Evolutionary conservation across 139 green algal species (phyloP), one percentile per base, ranked within the genome.

Genomic region (Picochlorum sp.): DNA sequence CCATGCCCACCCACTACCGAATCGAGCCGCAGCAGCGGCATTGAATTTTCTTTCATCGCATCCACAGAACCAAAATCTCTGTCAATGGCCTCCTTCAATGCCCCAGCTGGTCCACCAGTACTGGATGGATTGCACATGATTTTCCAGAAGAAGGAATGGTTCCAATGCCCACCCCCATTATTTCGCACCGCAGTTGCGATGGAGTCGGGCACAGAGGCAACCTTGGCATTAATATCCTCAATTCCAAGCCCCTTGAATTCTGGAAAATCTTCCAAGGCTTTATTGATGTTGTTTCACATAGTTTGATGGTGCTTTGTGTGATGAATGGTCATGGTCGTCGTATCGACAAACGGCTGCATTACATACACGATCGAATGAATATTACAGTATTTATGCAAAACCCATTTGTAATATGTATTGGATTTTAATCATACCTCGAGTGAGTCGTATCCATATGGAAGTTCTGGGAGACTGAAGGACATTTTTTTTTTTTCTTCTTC

Each of bases 1-100:
- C 88, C 88, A 95, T 1, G 87, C 88, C 88, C 87, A 94, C 30
- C 88, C 88, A 54, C 69, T 83, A 45, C 88, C 88, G 71, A 94
- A 94, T 63, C 83, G 75, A 2, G 32, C 66, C 2, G 86, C 81
- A 15, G 71, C 84, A 13, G 87, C 82, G 4, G 75, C 73, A 70
- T 91, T 91, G 74, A 95, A 94, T 88, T 83, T 26, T 55, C 66
- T 73, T 92, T 88, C 64, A 94, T 76, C 65, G 83, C 79, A 61
- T 94, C 87, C 16, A 89, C 20, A 51, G 67, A 82, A 61, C 85
- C 85, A 65, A 83, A 82, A 15, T 61, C 41, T 2, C 50, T 45
- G 49, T 92, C 83, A 49, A 95, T 88, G 37, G 79, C 83, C 6
- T 71, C 69, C 68, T 85, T 82, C 3, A 92, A 63, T n/a, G 81